Evolutionary conservation across 768 basidiomycete species (phyloP), one percentile per base, ranked within the genome.

Genomic region (Xerocomellus dryophilus): DNA sequence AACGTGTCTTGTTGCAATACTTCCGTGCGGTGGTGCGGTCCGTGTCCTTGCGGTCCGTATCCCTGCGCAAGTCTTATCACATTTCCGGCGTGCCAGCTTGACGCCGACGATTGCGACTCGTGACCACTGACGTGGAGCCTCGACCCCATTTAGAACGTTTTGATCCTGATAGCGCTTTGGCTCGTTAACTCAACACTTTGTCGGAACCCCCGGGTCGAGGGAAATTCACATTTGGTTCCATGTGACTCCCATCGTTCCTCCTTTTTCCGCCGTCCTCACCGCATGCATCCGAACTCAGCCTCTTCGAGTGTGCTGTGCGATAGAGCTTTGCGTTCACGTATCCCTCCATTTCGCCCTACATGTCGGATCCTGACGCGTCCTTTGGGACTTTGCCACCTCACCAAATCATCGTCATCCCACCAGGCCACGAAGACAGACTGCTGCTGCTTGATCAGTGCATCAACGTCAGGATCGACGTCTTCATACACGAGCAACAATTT

Each of bases 381-480:
- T 27, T 38, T 53, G 46, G 25, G 42, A 39, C 43, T 35, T 39
- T 56, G 12, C 80, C 81, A 9, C 54, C 71, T 15, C 81, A 88
- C 63, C 86, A 90, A 66, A 81, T 88, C 52, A 59, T 88, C 58
- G 55, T 78, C 45, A 71, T 78, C 8, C 63, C 67, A 27, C 60
- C 61, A 12, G 77, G 72, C 42, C 68, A 75, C 54, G 43, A 59
- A 4, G 67, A 61, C 43, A 76, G 76, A 23, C 71, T 75, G 48
- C 66, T 68, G 54, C 80, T 89, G 53, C 72, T 78, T 10, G 77
- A 86, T 63, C 81, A 88, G 62, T 92, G 89, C 71, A 79, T 81
- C 71, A 72, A 79, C 61, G 75, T 91, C 48, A 72, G 74, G 64
- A 72, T 73, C 57, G 68, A 66, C 63, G 82, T 80, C 52, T 81